Conservation (phyloP, 2,329 filamentous ascomycete genomes). For the Ceratocystis cacaofunesta region DNA sequence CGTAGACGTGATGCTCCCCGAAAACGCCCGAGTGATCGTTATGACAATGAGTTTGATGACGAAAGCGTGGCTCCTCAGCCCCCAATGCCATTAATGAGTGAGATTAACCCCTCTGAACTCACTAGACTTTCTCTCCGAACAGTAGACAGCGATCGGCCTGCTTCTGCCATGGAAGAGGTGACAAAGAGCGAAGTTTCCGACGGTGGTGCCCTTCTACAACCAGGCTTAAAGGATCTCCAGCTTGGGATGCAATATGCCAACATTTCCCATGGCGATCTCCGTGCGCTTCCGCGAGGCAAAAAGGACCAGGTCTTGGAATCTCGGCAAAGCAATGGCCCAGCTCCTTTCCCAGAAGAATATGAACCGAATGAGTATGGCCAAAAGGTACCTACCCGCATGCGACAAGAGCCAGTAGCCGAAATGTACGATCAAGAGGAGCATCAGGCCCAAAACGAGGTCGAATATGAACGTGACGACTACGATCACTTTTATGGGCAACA, state of each 20-base stretch:
- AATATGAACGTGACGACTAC: constrained; percentile 12
- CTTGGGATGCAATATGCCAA: constrained; percentile 55
- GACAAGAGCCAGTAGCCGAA: constrained; percentile 24
- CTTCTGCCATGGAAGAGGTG: constrained; percentile 49
- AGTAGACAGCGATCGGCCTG: constrained; percentile 58
- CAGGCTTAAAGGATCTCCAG: not conserved
- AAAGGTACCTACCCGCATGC: constrained; percentile 24
- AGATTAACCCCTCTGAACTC: constrained; percentile 70
- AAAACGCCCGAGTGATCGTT: constrained; percentile 31
- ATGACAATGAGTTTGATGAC: constrained; percentile 38
- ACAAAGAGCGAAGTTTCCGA: constrained; percentile 49
- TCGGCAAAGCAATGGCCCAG: constrained; percentile 18
- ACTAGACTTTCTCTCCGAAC: constrained; percentile 80
- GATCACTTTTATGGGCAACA: constrained; percentile 41
- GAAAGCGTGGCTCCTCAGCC: constrained; percentile 44
- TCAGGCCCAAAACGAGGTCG: constrained; percentile 1
- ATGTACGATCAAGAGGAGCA: constrained; percentile 31
- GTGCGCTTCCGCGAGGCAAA: constrained; percentile 36
- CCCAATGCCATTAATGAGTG: constrained; percentile 79
- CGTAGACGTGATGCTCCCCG: constrained; percentile 37
- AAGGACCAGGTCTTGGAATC: not conserved
- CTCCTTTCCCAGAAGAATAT: constrained; percentile 32
- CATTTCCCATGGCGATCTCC: constrained; percentile 44
- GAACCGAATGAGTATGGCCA: constrained; percentile 34
- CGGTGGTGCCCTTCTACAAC: constrained; percentile 28